Conservation (phyloP, 495 filamentous ascomycete species). For the Sphaerosporella brunnea region DNA sequence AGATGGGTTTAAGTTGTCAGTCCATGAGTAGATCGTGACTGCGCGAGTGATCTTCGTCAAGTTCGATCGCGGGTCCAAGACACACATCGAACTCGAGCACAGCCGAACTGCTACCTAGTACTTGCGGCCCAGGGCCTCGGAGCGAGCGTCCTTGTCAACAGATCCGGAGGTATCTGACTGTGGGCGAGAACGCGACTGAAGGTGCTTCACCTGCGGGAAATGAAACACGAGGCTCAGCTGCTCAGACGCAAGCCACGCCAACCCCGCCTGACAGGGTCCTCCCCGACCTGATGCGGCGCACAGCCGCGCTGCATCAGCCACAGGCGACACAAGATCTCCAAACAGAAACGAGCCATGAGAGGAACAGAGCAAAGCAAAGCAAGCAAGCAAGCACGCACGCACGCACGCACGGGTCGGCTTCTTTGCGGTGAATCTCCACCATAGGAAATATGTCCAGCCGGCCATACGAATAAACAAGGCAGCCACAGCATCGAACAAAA, state of each 20-base stretch:
- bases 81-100: conserved; percentile 82
- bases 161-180: conserved; percentile 23
- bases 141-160: conserved; percentile 88
- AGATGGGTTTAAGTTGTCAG: neutral
- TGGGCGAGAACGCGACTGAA: neutral
- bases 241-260: neutral
- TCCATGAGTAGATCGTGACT: neutral
- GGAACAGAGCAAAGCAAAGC: too few species aligned
- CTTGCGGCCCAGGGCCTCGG: conserved; percentile 76
- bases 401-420: too few species aligned
- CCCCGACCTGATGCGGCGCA: too few species aligned
- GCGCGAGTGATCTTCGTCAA: conserved; percentile 47
- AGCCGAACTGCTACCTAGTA: conserved; percentile 89
- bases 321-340: too few species aligned
- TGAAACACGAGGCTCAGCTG: neutral
- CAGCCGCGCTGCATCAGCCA: too few species aligned
- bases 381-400: too few species aligned
- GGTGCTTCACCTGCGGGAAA: neutral
- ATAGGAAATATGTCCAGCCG: too few species aligned
- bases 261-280: too few species aligned
- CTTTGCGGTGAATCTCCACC: too few species aligned
- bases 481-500: too few species aligned
- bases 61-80: conserved; percentile 57
- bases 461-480: too few species aligned
- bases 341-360: too few species aligned